Conservation (phyloP, 108 stramenopile genomes). For the Skeletonema tropicum region DNA sequence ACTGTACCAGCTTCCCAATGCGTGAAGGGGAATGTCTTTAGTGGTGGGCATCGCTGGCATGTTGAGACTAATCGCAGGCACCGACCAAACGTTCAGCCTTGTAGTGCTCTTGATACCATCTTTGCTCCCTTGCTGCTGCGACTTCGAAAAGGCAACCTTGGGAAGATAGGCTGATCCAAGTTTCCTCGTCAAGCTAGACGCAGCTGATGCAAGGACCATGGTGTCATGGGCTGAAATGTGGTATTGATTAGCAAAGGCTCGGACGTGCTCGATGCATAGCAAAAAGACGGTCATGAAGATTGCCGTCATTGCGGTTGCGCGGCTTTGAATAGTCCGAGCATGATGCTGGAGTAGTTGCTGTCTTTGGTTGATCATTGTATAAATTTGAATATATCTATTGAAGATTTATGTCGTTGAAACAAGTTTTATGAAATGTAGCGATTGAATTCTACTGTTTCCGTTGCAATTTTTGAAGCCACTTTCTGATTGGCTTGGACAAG, state of each 20-base stretch:
- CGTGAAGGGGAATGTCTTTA: slow-evolving; percentile 45
- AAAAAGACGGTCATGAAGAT: slow-evolving; percentile 49
- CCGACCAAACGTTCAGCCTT: slow-evolving; percentile 41
- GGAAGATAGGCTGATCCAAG: slow-evolving; percentile 22
- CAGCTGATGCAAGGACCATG: slow-evolving; percentile 45
- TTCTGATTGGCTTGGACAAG: background rate
- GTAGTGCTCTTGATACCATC: slow-evolving; percentile 15
- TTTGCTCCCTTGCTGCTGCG: background rate
- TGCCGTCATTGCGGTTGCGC: slow-evolving; percentile 42
- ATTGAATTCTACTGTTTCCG: background rate
- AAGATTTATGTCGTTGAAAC: background rate
- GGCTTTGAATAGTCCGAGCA: slow-evolving; percentile 31
- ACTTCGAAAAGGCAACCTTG: slow-evolving; percentile 5
- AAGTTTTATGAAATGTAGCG: background rate
- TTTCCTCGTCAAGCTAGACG: slow-evolving; percentile 33
- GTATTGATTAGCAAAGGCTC: slow-evolving; percentile 48
- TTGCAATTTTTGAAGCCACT: background rate
- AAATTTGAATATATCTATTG: background rate
- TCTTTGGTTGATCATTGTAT: slow-evolving; percentile 19
- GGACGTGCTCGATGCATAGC: slow-evolving; percentile 44
- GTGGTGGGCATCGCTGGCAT: slow-evolving; percentile 38
- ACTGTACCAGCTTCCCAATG: slow-evolving; percentile 47
- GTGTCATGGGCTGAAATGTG: slow-evolving; percentile 45
- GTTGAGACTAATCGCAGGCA: slow-evolving; percentile 23
- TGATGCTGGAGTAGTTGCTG: slow-evolving; percentile 27